A percentile compares a stretch with the other conserved stretches of the same genome.
Evolutionary conservation across 306 rosid species (phyloP).

Genomic region (Senna siamea): DNA sequence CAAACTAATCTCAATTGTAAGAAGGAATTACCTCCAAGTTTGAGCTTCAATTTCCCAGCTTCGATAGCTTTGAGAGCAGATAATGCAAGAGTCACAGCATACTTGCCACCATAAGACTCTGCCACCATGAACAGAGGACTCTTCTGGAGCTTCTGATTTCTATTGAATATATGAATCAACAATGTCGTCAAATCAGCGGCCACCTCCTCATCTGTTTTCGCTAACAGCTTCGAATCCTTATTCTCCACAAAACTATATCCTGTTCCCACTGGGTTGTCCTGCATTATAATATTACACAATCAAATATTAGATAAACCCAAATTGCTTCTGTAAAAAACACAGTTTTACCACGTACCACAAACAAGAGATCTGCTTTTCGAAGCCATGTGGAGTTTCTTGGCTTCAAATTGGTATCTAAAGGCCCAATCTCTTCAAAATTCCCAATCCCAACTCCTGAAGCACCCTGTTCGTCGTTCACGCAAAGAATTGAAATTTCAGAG

Average conservation of each 20-base stretch:
- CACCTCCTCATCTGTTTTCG: constrained; percentile 78
- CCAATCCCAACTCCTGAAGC: constrained; percentile 92
- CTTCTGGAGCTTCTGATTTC: constrained; percentile 60
- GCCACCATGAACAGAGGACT: constrained; percentile 81
- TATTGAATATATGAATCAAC: constrained; percentile 59
- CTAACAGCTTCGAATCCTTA: constrained; percentile 37
- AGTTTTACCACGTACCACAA: constrained; percentile 55
- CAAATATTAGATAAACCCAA: too few species aligned
- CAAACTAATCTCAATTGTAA: constrained; percentile 4
- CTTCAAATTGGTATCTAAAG: constrained; percentile 66
- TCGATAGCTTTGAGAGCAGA: constrained; percentile 66
- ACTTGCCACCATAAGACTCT: constrained; percentile 94
- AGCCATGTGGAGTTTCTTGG: constrained; percentile 84
- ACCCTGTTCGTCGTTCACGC: constrained; percentile 53
- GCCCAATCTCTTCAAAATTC: constrained; percentile 84
- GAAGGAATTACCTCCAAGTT: constrained; percentile 58
- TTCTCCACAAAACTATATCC: constrained; percentile 91
- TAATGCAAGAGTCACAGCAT: constrained; percentile 76
- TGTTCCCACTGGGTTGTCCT: constrained; percentile 96
- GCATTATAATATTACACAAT: neutral
- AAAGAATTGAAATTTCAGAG: neutral
- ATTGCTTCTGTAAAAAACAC: neutral
- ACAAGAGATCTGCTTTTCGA: constrained; percentile 70
- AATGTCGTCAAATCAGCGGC: constrained; percentile 75
- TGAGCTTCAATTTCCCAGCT: constrained; percentile 58